Evolutionary conservation across 2,329 filamentous ascomycete genomes (phyloP).

Genomic region (Sphaerulina vaccinii): DNA sequence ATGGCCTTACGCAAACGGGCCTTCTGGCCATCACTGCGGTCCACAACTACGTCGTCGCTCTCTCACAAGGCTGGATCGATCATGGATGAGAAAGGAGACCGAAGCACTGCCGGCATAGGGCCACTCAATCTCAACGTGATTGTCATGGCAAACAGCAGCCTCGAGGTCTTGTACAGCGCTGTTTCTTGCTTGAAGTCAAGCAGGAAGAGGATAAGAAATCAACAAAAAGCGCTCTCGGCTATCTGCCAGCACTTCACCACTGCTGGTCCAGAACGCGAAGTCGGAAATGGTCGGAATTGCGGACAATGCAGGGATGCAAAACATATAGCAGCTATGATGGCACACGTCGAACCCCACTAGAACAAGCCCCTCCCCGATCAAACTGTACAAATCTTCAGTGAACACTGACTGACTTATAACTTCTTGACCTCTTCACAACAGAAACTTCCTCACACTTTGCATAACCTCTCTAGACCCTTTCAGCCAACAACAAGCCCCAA

Average conservation of each 20-base stretch:
- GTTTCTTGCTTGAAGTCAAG: not conserved
- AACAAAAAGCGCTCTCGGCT: not conserved
- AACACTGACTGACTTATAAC: not conserved
- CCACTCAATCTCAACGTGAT: not conserved
- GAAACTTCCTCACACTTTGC: no score
- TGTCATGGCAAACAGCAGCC: not conserved
- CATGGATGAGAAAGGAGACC: not conserved
- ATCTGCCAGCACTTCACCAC: no score
- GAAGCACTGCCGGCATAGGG: constrained; percentile 4
- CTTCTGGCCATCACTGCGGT: constrained; percentile 3
- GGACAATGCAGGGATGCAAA: not conserved
- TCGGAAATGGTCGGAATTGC: constrained; percentile 6
- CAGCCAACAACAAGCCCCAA: no score
- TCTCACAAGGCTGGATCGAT: constrained; percentile 5
- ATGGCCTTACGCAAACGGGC: constrained; percentile 8
- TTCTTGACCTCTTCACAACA: no score
- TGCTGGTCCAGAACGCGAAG: not conserved
- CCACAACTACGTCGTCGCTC: constrained; percentile 4
- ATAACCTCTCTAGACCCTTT: no score
- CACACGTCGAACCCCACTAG: not conserved
- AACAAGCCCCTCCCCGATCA: no score
- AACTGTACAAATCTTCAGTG: constrained; percentile 4
- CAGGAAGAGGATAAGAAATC: not conserved
- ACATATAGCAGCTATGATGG: not conserved
- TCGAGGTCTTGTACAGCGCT: not conserved